Conservation (phyloP, 441 rosid genomes). For the Adansonia grandidieri region DNA sequence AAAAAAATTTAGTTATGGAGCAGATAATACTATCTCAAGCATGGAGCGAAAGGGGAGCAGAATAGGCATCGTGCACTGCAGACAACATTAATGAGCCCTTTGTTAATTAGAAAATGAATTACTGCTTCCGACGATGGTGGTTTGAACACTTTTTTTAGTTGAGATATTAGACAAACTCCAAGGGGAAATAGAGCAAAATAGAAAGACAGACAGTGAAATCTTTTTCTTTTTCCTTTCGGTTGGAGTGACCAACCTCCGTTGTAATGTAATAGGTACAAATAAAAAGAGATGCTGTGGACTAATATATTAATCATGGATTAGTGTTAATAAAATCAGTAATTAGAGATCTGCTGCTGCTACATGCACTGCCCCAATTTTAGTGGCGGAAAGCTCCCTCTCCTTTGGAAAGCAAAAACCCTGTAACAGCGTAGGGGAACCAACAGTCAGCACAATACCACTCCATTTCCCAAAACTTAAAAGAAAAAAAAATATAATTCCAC, state of each 20-base stretch:
- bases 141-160: neutral
- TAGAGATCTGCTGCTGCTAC: too few species aligned
- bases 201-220: too few species aligned
- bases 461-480: slow-evolving; percentile 44
- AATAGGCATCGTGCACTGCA: neutral
- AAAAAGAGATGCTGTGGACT: too few species aligned
- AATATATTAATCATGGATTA: too few species aligned
- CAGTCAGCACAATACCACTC: slow-evolving; percentile 22
- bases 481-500: slow-evolving; percentile 38
- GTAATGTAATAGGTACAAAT: too few species aligned
- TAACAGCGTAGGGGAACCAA: slow-evolving; percentile 11
- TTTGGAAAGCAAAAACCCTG: neutral
- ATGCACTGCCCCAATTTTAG: too few species aligned
- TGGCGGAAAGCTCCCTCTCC: neutral
- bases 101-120: neutral
- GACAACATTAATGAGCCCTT: neutral
- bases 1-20: neutral
- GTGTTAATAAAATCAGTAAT: too few species aligned
- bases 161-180: neutral
- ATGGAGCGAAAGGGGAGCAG: neutral
- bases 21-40: neutral
- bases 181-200: too few species aligned
- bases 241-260: too few species aligned
- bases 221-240: too few species aligned
- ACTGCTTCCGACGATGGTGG: neutral